These are phyloP conservation scores for Fusarium duplospermum DNA, from an alignment of 2,329 filamentous ascomycete genomes.

Conservation along the genomic window DNA sequence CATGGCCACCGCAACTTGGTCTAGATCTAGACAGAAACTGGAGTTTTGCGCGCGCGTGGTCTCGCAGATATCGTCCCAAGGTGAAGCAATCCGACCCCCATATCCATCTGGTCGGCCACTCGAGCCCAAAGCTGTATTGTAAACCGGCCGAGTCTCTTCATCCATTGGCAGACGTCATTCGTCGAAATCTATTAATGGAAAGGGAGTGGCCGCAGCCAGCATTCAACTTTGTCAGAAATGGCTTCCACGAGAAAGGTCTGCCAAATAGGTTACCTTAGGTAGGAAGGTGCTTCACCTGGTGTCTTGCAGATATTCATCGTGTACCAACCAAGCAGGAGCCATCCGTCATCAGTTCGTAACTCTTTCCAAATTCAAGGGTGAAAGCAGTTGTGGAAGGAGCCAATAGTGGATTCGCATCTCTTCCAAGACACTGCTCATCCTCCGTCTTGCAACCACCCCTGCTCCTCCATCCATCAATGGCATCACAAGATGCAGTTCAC, in stretches of 20 bases:
- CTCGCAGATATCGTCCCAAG: slow-evolving; percentile 1
- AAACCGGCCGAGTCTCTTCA: slow-evolving; percentile 7
- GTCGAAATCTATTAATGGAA: not conserved
- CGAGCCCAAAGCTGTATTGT: not conserved
- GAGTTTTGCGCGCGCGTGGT: slow-evolving; percentile 28
- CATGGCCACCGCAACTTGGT: not conserved
- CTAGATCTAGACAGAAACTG: not conserved
- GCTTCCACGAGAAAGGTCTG: not conserved
- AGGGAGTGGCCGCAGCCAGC: not conserved
- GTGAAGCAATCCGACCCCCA: not conserved
- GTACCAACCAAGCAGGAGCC: not conserved
- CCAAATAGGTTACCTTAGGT: not conserved
- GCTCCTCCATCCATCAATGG: slow-evolving; percentile 9
- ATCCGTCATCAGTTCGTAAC: slow-evolving; percentile 8
- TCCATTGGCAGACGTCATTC: slow-evolving; percentile 22
- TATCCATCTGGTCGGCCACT: slow-evolving; percentile 1
- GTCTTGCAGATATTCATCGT: not conserved
- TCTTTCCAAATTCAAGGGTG: slow-evolving; percentile 22
- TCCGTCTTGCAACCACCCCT: slow-evolving; percentile 2
- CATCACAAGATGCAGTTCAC: not conserved
- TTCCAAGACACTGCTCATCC: slow-evolving; percentile 5
- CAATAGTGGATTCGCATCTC: slow-evolving; percentile 19
- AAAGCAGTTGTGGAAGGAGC: slow-evolving; percentile 16
- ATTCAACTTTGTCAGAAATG: not conserved
- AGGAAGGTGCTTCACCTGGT: not conserved